Evolutionary conservation across 2,329 filamentous ascomycete genomes (phyloP).

Genomic region (Colletotrichum gloeosporioides): DNA sequence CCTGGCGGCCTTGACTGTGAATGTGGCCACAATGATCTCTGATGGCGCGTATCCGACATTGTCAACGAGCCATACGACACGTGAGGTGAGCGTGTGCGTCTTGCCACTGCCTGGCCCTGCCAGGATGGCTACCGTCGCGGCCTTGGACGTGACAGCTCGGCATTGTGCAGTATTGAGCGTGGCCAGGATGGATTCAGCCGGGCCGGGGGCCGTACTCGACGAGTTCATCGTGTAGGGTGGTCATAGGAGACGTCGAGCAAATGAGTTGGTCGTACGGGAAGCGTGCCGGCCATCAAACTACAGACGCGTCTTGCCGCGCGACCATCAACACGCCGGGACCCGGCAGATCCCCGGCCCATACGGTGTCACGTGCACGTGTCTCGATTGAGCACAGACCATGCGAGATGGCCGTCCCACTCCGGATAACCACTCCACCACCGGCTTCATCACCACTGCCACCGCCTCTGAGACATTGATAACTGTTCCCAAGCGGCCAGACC

Average conservation of each 20-base stretch:
- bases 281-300: neutral
- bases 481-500: neutral
- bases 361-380: conserved; percentile 1
- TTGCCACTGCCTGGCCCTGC: conserved; percentile 80
- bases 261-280: neutral
- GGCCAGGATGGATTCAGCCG: conserved; percentile 42
- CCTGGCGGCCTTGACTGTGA: conserved; percentile 91
- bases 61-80: conserved; percentile 86
- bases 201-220: conserved; percentile 16
- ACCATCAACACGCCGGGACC: neutral
- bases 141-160: conserved; percentile 58
- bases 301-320: conserved; percentile 1
- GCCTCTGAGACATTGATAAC: neutral
- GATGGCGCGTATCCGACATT: conserved; percentile 75
- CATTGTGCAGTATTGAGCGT: conserved; percentile 61
- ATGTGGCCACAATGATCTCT: conserved; percentile 94
- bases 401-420: neutral
- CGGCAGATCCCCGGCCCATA: neutral
- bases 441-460: neutral
- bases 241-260: neutral
- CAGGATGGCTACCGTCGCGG: conserved; percentile 67
- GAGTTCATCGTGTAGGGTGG: conserved; percentile 2
- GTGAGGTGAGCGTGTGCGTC: conserved; percentile 92
- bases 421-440: neutral
- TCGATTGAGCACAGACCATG: neutral